Base-by-base conservation (phyloP, 2,329 filamentous ascomycete genomes). In the Claviceps maximensis region DNA sequence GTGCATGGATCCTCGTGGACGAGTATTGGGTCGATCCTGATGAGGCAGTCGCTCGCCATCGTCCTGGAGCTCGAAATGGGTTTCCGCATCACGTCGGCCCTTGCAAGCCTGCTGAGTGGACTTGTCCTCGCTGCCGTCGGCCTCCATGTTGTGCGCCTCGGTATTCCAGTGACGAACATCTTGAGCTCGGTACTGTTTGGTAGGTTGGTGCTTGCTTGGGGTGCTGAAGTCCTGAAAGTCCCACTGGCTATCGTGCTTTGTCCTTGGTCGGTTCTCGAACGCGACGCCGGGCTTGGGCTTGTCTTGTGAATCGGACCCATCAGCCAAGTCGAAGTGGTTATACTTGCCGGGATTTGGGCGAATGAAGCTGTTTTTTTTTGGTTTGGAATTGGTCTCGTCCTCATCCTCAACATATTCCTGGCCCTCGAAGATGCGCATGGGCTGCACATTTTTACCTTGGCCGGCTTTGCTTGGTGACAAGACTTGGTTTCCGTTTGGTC, bases 151-250 rank as follows among this genome's bases (percentile, higher is more conserved):
- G 55, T 40, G 52, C 15, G 45, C 46, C 47, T 89, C 84, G 48
- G 84, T 82, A 60, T 84, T 85, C 81, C 87, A 94, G 66, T 93
- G 85, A 53, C 87, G 84, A 55, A 83, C 77, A 56, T 93, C 83
- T 63, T 89, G 80, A 41, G 77, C 72, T 55, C 83, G 78, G 51
- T 74, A 64, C 23, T 78, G 66, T 67, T 84, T 86, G 47, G 75
- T 71, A 4, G 78, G 75, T 48, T 80, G 74, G 27, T 70, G 59
- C 74, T 95, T 95, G 58, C 84, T 78, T 0, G 91, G 91, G 0
- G 90, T 95, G 17, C 74, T 73, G 61, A 95, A 95, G 69, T 95
- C 89, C 56, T 88, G 81, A 67, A 97, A 97, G 49, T 82, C 82
- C 89, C 91, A 96, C 57, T 87, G 84, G 58, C 82, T 82, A 55